phyloP scores from a whole-genome alignment of 2,329 filamentous ascomycete species.

The Cytospora mali region DNA sequence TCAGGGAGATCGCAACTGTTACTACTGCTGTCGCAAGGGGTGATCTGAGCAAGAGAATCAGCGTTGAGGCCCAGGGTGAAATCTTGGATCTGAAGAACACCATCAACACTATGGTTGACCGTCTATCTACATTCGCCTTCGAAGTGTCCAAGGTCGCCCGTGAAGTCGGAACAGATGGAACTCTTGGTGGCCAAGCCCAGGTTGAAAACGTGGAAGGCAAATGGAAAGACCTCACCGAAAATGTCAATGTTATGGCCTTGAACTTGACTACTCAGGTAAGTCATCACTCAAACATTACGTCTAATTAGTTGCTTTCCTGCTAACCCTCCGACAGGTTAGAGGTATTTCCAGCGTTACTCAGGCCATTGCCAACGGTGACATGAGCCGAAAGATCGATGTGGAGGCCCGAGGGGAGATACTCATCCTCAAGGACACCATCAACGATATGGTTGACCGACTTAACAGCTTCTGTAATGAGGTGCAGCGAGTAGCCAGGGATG shows the following conservation, averaged over 20 bases:
- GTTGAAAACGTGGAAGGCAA: conserved; percentile 96
- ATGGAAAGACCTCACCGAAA: conserved; percentile 95
- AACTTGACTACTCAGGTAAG: conserved; percentile 67
- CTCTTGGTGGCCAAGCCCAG: conserved; percentile 88
- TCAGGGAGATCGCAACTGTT: conserved; percentile 95
- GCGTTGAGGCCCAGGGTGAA: conserved; percentile 89
- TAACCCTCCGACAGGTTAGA: conserved; percentile 61
- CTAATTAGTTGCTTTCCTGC: not conserved
- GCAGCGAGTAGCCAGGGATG: conserved; percentile 92
- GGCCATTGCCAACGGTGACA: conserved; percentile 91
- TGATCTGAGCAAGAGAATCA: conserved; percentile 94
- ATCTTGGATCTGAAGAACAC: conserved; percentile 95
- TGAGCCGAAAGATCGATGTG: conserved; percentile 94
- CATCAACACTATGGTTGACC: conserved; percentile 99
- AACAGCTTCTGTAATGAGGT: conserved; percentile 97
- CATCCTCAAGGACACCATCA: conserved; percentile 93
- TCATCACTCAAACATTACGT: too few relatives aligned
- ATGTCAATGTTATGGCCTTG: conserved; percentile 77
- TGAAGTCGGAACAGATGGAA: conserved; percentile 95
- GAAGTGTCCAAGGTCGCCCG: conserved; percentile 94
- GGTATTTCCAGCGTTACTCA: conserved; percentile 94
- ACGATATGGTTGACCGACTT: conserved; percentile 96
- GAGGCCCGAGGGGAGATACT: conserved; percentile 94
- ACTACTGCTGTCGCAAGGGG: conserved; percentile 94
- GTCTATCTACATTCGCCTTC: conserved; percentile 91